Base-by-base conservation (phyloP, 1,284 basidiomycete species). In the Cutaneotrichosporon sp. region DNA sequence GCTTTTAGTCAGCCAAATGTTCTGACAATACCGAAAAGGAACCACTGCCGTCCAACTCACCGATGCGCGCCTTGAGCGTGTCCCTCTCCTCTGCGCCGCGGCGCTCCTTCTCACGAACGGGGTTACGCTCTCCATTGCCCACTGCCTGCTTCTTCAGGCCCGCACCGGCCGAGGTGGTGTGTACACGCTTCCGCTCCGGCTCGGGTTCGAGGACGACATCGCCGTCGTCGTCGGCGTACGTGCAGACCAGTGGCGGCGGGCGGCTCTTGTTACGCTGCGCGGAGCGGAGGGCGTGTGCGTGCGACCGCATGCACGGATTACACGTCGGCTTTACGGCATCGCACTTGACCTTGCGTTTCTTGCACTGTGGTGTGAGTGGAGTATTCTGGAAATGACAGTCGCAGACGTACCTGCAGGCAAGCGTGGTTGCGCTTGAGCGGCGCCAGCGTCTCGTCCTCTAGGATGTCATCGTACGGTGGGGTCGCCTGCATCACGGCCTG, bases 341-440 rank as follows among this genome's bases (percentile, higher is more conserved):
- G 45, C 71, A 73, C 52, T 71, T 70, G 27, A 70, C 67, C 50
- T 73, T 73, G 17, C 71, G 63, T 49, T 68, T 68, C 61, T 73
- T 73, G 59, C 71, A 73, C 57, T 70, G 61, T 16, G 43, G 20
- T 26, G 19, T 16, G 22, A 22, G 17, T 11, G 11, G 19, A 19
- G 27, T 20, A 11, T 26, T 12, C 19, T 7, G 20, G 29, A 9
- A 9, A 5, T 10, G 14, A 33, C 8, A 9, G 20, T n/a, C n/a
- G n/a, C n/a, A n/a, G 16, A 46, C 54, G 24, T 34, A 60, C 59
- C 45, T 60, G 59, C 22, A 70, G 54, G 54, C 71, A 73, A 6
- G 71, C 71, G 46, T 70, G 68, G 56, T 73, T 73, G 7, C 71
- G 54, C 52, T 71, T 73, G 27, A 73, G 56, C 2, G 71, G 71